Conservation (phyloP, 23 red algal species). For the Gracilaria gracilis region DNA sequence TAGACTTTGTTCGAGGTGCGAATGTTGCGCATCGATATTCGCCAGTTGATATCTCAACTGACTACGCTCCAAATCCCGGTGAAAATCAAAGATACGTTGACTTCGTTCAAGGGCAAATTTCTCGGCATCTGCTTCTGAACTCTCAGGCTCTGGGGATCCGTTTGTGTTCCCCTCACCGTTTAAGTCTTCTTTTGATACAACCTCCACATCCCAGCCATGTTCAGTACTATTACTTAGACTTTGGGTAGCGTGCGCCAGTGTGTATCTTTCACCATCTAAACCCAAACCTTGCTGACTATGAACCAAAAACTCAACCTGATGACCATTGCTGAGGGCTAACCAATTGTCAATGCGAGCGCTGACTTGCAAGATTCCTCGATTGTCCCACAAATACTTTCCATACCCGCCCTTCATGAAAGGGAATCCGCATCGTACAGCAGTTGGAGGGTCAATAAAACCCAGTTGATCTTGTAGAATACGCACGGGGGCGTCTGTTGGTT, state of each 20-base stretch:
- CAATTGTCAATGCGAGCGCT: constrained; percentile 73
- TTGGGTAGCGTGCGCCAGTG: background rate
- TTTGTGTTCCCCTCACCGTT: background rate
- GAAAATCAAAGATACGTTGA: constrained; percentile 35
- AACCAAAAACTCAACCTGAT: constrained; percentile 43
- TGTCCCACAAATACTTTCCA: constrained; percentile 62
- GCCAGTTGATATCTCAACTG: constrained; percentile 59
- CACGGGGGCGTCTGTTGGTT: constrained; percentile 44
- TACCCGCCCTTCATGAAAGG: constrained; percentile 35
- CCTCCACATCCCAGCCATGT: background rate
- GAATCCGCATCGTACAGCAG: constrained; percentile 25
- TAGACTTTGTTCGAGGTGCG: constrained; percentile 41
- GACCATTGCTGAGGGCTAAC: constrained; percentile 35
- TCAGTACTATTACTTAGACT: background rate
- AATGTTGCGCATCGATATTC: constrained; percentile 25
- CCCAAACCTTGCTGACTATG: background rate
- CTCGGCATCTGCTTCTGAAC: background rate
- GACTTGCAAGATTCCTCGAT: constrained; percentile 56
- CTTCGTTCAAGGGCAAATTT: constrained; percentile 15
- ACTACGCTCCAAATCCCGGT: constrained; percentile 20
- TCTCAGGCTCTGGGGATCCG: background rate
- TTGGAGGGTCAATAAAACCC: constrained; percentile 33
- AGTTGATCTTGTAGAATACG: constrained; percentile 54
- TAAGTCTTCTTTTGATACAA: background rate
- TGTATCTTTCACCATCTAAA: constrained; percentile 1